These are phyloP conservation scores for Cutaneotrichosporon daszewskae DNA, from an alignment of 1,284 basidiomycete species.

Conservation along the genomic window DNA sequence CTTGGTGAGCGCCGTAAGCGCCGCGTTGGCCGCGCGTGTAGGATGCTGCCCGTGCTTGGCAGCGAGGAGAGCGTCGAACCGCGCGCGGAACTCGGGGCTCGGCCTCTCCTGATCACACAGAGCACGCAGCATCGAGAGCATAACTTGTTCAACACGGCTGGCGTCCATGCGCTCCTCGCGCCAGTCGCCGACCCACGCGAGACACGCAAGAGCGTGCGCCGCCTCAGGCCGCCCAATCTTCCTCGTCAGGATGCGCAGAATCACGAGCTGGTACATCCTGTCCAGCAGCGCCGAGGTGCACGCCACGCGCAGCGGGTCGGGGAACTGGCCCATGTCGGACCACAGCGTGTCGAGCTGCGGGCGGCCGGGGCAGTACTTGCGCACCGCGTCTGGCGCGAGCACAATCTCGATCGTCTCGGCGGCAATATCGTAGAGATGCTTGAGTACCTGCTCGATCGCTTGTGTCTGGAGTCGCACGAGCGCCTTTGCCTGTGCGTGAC, in stretches of 20 bases:
- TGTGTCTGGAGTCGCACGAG: slow-evolving; percentile 7
- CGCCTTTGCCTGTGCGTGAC: slow-evolving; percentile 4
- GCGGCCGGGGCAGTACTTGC: neutral
- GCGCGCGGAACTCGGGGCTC: too few species aligned
- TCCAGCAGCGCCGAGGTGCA: slow-evolving; percentile 4
- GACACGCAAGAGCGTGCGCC: neutral
- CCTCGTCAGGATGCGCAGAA: slow-evolving; percentile 5
- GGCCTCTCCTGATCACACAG: too few species aligned
- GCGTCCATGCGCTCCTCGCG: slow-evolving; percentile 5
- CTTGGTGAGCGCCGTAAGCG: slow-evolving; percentile 3
- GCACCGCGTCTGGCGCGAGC: slow-evolving; percentile 1
- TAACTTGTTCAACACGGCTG: too few species aligned
- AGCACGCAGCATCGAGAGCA: too few species aligned
- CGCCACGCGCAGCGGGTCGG: slow-evolving; percentile 5
- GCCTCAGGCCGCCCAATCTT: slow-evolving; percentile 7
- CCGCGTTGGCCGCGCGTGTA: slow-evolving; percentile 11
- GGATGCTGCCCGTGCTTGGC: too few species aligned
- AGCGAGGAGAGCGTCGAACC: too few species aligned
- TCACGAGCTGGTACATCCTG: slow-evolving; percentile 8
- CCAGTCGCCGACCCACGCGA: slow-evolving; percentile 7
- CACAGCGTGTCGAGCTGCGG: slow-evolving; percentile 5
- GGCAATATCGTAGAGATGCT: slow-evolving; percentile 5
- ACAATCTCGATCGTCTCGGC: neutral
- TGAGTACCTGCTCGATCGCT: slow-evolving; percentile 5
- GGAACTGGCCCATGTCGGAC: slow-evolving; percentile 5